Base-by-base conservation (phyloP, 805 yeast genomes). In the Yarrowia bubula region DNA sequence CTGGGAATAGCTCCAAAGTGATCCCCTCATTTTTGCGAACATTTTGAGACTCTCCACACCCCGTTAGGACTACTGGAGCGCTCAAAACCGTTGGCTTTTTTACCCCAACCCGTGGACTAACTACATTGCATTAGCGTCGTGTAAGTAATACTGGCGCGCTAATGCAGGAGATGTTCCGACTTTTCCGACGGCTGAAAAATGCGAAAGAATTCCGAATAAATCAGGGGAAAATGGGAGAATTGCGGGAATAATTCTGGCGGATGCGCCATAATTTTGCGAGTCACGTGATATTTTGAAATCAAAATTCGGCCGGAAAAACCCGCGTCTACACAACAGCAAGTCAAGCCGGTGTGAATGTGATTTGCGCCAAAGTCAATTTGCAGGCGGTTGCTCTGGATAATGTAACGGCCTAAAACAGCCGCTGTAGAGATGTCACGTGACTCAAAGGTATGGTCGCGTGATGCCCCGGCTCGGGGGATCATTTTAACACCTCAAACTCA, bases 101-200 rank as follows among this genome's bases (percentile, higher is more conserved):
- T 47, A 48, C 55, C 55, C 55, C 55, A 48, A 48, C 39, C 53
- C 39, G 31, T 31, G 53, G 39, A 47, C 38, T n/a, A 31, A 41
- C n/a, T 32, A 48, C 55, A 48, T 48, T 35, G 55, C 55, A 48
- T 33, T 48, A 48, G 55, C 55, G 55, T 48, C 55, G 3, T 35
- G 31, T 35, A 48, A 35, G 55, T 48, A 48, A 48, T 48, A 48
- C 4, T 48, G 41, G 32, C 55, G 18, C 55, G 55, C 55, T 48
- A 48, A 48, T 48, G 41, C 41, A 35, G 55, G 41, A 48, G 31
- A 35, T 33, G 55, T 48, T 18, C 55, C 41, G 28, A 47, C 35
- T 22, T 22, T 22, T 22, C 22, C 17, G 50, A 43, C 51, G 35
- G 17, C 9, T 4, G 39, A 33, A 13, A 17, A 32, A 15, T 7